Evolutionary conservation across 108 stramenopile species (phyloP).

Genomic region (Discostella pseudostelligera): DNA sequence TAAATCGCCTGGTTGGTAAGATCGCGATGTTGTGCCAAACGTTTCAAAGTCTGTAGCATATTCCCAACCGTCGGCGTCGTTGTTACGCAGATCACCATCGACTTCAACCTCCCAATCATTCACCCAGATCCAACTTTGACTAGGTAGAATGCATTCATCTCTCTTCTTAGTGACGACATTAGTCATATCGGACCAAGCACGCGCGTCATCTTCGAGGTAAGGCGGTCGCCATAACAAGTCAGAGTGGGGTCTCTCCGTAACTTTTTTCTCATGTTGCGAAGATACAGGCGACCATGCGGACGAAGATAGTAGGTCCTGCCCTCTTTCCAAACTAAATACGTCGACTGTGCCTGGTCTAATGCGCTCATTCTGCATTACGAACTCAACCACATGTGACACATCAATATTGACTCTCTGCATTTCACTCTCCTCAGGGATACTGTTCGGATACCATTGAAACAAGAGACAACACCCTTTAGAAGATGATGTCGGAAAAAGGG

Average conservation of each 20-base stretch:
- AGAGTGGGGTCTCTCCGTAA: neutral
- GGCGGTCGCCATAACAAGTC: conserved; percentile 60
- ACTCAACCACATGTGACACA: conserved; percentile 77
- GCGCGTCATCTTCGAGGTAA: conserved; percentile 73
- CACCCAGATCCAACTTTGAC: conserved; percentile 77
- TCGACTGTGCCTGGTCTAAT: conserved; percentile 53
- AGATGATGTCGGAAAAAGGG: conserved; percentile 10
- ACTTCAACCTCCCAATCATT: conserved; percentile 81
- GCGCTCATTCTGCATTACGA: conserved; percentile 75
- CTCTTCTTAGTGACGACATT: conserved; percentile 47
- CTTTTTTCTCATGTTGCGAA: neutral
- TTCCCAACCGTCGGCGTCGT: conserved; percentile 83
- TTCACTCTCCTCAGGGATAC: neutral
- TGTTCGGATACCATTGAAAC: conserved; percentile 8
- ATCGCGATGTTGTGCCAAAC: conserved; percentile 52
- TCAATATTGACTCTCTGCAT: conserved; percentile 15
- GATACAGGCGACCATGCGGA: conserved; percentile 66
- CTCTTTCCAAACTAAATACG: conserved; percentile 63
- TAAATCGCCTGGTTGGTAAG: conserved; percentile 60
- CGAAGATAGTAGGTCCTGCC: conserved; percentile 65
- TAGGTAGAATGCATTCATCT: conserved; percentile 67
- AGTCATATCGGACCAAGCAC: conserved; percentile 78
- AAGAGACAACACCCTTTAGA: conserved; percentile 4
- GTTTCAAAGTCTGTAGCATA: conserved; percentile 78
- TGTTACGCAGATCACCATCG: conserved; percentile 50